Evolutionary conservation across 2,329 filamentous ascomycete species (phyloP).

Genomic region (Phoma sp.): DNA sequence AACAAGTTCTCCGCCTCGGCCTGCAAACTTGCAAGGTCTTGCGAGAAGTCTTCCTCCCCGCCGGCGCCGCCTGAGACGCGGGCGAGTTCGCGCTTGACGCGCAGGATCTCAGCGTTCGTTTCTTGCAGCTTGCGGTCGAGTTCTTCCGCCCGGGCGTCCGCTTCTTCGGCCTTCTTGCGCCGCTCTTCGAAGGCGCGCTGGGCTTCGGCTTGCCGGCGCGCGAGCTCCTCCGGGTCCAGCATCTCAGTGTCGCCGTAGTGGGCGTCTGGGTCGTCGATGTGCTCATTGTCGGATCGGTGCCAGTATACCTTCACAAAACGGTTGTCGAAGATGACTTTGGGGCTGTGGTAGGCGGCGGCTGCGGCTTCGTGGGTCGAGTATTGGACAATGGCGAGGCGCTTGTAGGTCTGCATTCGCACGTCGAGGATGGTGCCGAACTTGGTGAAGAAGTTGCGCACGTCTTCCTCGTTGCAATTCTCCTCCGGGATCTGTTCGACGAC

Average conservation of each 20-base stretch:
- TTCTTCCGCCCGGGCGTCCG: constrained; percentile 67
- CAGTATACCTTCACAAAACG: constrained; percentile 86
- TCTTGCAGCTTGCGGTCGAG: constrained; percentile 68
- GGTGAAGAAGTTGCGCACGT: constrained; percentile 71
- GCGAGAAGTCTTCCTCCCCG: constrained; percentile 20
- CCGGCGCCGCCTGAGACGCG: constrained; percentile 46
- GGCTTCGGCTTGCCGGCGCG: constrained; percentile 71
- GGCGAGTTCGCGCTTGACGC: constrained; percentile 67
- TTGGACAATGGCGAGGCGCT: constrained; percentile 71
- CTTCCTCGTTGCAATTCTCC: constrained; percentile 69
- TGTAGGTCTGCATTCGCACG: constrained; percentile 69
- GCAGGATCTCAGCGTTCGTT: constrained; percentile 69
- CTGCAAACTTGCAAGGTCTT: constrained; percentile 32
- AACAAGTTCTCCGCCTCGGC: constrained; percentile 68
- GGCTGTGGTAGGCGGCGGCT: constrained; percentile 73
- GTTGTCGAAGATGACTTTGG: constrained; percentile 83
- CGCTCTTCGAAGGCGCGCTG: constrained; percentile 73
- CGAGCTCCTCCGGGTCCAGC: constrained; percentile 73
- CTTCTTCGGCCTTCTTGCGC: constrained; percentile 65
- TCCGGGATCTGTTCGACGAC: constrained; percentile 81
- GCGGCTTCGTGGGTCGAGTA: constrained; percentile 71
- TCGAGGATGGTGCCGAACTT: constrained; percentile 72
- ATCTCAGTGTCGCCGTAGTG: constrained; percentile 50
- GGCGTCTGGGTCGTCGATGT: constrained; percentile 25
- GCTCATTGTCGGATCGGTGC: constrained; percentile 58